Conservation (phyloP, 2,329 filamentous ascomycete genomes). For the Pestalotiopsis sp. region DNA sequence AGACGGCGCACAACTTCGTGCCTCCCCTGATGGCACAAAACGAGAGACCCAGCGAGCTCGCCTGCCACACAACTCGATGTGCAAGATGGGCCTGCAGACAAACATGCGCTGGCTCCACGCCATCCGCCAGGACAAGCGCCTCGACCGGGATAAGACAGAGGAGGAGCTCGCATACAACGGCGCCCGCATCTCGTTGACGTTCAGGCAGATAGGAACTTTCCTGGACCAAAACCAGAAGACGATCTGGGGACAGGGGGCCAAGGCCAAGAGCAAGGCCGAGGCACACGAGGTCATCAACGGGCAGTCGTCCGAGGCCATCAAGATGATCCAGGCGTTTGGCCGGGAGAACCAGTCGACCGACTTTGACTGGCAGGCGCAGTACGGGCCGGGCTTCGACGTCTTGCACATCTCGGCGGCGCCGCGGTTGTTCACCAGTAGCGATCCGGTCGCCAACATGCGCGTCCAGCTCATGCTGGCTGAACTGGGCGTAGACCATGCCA, state of each 20-base stretch:
- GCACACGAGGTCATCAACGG: slow-evolving; percentile 72
- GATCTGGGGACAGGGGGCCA: slow-evolving; percentile 94
- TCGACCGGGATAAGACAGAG: slow-evolving; percentile 64
- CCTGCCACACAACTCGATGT: slow-evolving; percentile 88
- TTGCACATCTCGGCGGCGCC: slow-evolving; percentile 63
- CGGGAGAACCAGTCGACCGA: slow-evolving; percentile 76
- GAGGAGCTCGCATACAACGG: slow-evolving; percentile 75
- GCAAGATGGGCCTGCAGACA: slow-evolving; percentile 77
- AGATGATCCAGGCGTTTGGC: slow-evolving; percentile 79
- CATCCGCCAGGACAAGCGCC: slow-evolving; percentile 86
- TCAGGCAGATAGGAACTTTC: slow-evolving; percentile 87
- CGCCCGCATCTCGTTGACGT: slow-evolving; percentile 88
- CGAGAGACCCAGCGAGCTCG: slow-evolving; percentile 68
- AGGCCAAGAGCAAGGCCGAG: slow-evolving; percentile 61
- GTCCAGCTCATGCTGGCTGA: slow-evolving; percentile 55
- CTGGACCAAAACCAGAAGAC: slow-evolving; percentile 62
- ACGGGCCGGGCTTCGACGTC: slow-evolving; percentile 85
- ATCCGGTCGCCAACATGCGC: slow-evolving; percentile 50
- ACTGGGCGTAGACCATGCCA: slow-evolving; percentile 46
- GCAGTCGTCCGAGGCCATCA: slow-evolving; percentile 64
- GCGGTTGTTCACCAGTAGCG: slow-evolving; percentile 52
- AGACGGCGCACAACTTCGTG: slow-evolving; percentile 16
- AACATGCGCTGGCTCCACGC: slow-evolving; percentile 90
- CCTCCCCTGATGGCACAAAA: slow-evolving; percentile 30
- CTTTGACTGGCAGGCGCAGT: slow-evolving; percentile 76